Conservation (phyloP, 2,329 filamentous ascomycete genomes). For the Diaporthe ilicicola region DNA sequence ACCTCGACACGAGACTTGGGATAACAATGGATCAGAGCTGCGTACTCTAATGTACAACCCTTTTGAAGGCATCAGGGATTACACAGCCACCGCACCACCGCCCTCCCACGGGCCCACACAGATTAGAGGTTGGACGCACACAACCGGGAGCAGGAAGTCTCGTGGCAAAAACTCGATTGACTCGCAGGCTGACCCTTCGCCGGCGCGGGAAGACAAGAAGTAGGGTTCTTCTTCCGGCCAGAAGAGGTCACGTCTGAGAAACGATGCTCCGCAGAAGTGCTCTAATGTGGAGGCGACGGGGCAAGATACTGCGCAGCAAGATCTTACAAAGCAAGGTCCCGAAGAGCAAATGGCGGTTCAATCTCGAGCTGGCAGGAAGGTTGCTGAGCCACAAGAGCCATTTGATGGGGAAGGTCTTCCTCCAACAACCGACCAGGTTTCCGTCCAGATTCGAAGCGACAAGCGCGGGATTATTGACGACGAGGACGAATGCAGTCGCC, state of each 20-base stretch:
- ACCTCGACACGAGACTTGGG: slow-evolving; percentile 56
- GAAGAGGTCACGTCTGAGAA: not conserved
- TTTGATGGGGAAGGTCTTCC: not conserved
- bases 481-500: too few species aligned
- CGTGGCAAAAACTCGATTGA: slow-evolving; percentile 39
- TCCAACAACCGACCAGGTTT: not conserved
- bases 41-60: slow-evolving; percentile 66
- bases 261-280: not conserved
- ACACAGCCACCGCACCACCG: slow-evolving; percentile 61
- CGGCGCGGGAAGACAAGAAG: slow-evolving; percentile 33
- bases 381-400: not conserved
- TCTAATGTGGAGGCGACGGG: not conserved
- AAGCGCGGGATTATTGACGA: not conserved
- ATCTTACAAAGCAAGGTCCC: not conserved
- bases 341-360: not conserved
- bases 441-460: not conserved
- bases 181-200: slow-evolving; percentile 30
- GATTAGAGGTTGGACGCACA: slow-evolving; percentile 65
- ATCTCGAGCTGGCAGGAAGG: not conserved
- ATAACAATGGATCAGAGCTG: slow-evolving; percentile 58
- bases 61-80: slow-evolving; percentile 65
- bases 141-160: slow-evolving; percentile 48
- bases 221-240: slow-evolving; percentile 33
- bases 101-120: slow-evolving; percentile 64
- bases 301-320: not conserved